A percentile compares a stretch with the other conserved stretches of the same genome.
Evolutionary conservation across 306 rosid genomes (phyloP).

Genomic region (Macrotyloma uniflorum): DNA sequence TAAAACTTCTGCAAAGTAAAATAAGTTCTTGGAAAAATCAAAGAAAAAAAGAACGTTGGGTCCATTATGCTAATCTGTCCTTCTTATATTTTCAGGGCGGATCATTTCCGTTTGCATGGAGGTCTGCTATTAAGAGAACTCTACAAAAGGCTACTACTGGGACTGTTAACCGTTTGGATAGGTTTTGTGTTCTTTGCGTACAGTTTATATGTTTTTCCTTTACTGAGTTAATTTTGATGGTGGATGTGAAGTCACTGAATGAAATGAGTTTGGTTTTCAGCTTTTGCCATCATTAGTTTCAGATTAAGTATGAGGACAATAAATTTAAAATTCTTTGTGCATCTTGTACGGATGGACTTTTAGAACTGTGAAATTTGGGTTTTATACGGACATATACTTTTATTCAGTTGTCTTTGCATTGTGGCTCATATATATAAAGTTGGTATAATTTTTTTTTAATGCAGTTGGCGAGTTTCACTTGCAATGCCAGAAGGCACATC

Average conservation of each 20-base stretch:
- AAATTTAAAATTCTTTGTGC: slow-evolving; percentile 4
- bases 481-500: slow-evolving; percentile 68
- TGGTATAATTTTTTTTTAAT: slow-evolving; percentile 24
- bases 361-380: slow-evolving; percentile 12
- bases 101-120: slow-evolving; percentile 96
- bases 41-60: neutral
- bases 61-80: slow-evolving; percentile 39
- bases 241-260: slow-evolving; percentile 20
- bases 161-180: slow-evolving; percentile 65
- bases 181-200: slow-evolving; percentile 46
- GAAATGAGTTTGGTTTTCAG: slow-evolving; percentile 9
- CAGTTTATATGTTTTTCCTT: neutral
- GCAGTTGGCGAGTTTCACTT: slow-evolving; percentile 78
- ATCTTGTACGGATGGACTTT: slow-evolving; percentile 23
- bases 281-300: slow-evolving; percentile 22
- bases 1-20: too few relatives aligned
- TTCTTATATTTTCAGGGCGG: slow-evolving; percentile 77
- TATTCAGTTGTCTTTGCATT: slow-evolving; percentile 15
- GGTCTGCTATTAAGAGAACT: slow-evolving; percentile 76
- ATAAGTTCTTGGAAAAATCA: too few relatives aligned
- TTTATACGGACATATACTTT: slow-evolving; percentile 18
- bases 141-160: slow-evolving; percentile 69
- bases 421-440: neutral
- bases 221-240: slow-evolving; percentile 11
- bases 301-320: slow-evolving; percentile 10